Conservation (phyloP, 208 protist genomes). For the Leishmania tarentolae region DNA sequence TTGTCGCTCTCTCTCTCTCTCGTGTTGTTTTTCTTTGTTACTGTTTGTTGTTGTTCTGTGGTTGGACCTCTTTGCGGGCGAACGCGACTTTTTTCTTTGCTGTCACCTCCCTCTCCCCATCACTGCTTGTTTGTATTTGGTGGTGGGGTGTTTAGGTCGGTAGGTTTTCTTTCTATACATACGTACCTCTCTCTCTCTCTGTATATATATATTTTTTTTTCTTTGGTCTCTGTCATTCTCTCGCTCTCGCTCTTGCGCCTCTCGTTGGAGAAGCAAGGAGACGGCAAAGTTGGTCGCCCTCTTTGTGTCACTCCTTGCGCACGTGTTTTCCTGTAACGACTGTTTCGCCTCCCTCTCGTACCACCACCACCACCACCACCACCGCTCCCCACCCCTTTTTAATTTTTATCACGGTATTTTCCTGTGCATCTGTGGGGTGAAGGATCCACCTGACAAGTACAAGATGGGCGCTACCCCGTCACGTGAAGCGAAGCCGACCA, state of each 20-base stretch:
- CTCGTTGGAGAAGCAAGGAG: too few relatives aligned
- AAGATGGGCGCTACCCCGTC: slow-evolving; percentile 62
- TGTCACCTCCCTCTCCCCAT: not conserved
- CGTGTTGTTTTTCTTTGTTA: not conserved
- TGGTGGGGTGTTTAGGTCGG: not conserved
- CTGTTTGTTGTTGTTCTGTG: too few relatives aligned
- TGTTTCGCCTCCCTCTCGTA: not conserved
- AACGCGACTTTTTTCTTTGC: not conserved
- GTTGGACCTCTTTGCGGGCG: not conserved
- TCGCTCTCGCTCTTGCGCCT: too few relatives aligned
- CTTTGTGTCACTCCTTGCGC: not conserved
- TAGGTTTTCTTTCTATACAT: not conserved
- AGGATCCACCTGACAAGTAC: not conserved
- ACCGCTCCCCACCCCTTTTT: too few relatives aligned
- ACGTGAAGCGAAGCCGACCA: slow-evolving; percentile 41
- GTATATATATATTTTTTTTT: not conserved
- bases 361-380: too few relatives aligned
- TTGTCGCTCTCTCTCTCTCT: not conserved
- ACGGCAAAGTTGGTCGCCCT: not conserved
- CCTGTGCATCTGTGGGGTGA: not conserved
- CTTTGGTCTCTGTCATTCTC: slow-evolving; percentile 6
- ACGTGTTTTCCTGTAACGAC: not conserved
- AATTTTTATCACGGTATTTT: not conserved
- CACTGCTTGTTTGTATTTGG: not conserved
- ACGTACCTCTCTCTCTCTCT: too few relatives aligned